A percentile compares a stretch with the other conserved stretches of the same genome.
phyloP scores from a whole-genome alignment of 2,329 filamentous ascomycete genomes.

The Penicillium fuscoglaucum region DNA sequence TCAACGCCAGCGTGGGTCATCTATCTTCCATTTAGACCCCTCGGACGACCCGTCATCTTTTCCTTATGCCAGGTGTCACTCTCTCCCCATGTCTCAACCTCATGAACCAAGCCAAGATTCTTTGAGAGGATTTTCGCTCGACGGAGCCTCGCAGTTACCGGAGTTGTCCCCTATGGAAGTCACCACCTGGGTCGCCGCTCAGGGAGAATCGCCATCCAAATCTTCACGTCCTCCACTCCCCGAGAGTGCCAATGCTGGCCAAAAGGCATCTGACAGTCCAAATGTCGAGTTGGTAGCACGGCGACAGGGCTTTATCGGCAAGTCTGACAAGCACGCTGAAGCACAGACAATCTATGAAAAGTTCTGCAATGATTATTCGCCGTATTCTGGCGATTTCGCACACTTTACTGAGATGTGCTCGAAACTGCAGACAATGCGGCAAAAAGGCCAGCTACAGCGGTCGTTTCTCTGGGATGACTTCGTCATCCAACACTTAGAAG shows the following conservation, averaged over 20 bases:
- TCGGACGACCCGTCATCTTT: constrained; percentile 18
- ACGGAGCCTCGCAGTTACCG: constrained; percentile 1
- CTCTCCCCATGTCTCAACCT: constrained; percentile 8
- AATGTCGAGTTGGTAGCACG: constrained; percentile 21
- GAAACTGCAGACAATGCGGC: constrained; percentile 37
- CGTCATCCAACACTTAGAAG: constrained; percentile 41
- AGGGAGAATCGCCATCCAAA: constrained; percentile 19
- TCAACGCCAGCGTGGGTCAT: constrained; percentile 17
- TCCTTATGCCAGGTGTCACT: constrained; percentile 24
- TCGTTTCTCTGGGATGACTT: constrained; percentile 51
- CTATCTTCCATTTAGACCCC: constrained; percentile 8
- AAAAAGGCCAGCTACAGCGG: constrained; percentile 31
- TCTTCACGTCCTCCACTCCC: background rate
- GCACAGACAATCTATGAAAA: constrained; percentile 36
- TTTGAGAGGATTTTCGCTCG: background rate
- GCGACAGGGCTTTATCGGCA: constrained; percentile 25
- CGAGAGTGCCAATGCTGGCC: background rate
- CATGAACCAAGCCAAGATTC: constrained; percentile 9
- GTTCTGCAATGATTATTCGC: constrained; percentile 43
- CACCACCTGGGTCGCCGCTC: constrained; percentile 18
- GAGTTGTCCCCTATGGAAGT: constrained; percentile 4
- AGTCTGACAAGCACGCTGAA: constrained; percentile 20
- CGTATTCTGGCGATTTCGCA: constrained; percentile 39
- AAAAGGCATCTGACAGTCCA: background rate
- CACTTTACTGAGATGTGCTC: constrained; percentile 44